A percentile compares a stretch with the other conserved stretches of the same genome.
phyloP scores from a whole-genome alignment of 768 basidiomycete species.

The Boletus sp. region DNA sequence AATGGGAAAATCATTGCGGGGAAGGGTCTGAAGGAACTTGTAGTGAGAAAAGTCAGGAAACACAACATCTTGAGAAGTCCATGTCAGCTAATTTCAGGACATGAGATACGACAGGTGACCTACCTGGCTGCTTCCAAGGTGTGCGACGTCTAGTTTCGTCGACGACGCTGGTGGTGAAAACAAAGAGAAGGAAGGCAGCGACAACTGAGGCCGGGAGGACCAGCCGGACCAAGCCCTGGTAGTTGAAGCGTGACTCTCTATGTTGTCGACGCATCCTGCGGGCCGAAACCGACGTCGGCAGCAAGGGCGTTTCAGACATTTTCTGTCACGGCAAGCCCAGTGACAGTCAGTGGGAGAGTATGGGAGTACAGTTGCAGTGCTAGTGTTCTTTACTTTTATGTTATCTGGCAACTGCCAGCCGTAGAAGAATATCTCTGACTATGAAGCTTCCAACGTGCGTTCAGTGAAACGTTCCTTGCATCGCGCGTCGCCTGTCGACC shows the following conservation, averaged over 20 bases:
- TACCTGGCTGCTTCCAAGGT: conserved; percentile 18
- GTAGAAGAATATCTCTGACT: too few species aligned
- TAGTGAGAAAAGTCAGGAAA: conserved; percentile 60
- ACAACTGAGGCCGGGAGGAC: conserved; percentile 37
- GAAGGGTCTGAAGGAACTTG: conserved; percentile 40
- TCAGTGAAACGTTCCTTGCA: conserved; percentile 33
- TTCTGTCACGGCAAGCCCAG: too few species aligned
- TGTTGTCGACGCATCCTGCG: not conserved
- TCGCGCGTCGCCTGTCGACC: conserved; percentile 49
- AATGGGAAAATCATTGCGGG: conserved; percentile 50
- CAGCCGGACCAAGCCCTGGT: not conserved
- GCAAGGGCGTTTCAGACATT: conserved; percentile 17
- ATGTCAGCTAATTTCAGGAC: not conserved
- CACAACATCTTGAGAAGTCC: not conserved
- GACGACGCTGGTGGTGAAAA: conserved; percentile 38
- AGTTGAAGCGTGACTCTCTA: not conserved
- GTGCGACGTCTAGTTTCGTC: not conserved
- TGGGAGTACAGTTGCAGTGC: too few species aligned
- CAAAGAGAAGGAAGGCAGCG: conserved; percentile 41
- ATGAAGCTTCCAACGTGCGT: too few species aligned
- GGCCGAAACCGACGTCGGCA: not conserved
- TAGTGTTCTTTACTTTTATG: too few species aligned
- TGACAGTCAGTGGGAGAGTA: too few species aligned
- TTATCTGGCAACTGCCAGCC: too few species aligned
- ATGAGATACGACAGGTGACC: not conserved